Conservation (phyloP, 768 basidiomycete species). For the Phanerochaete sordida region DNA sequence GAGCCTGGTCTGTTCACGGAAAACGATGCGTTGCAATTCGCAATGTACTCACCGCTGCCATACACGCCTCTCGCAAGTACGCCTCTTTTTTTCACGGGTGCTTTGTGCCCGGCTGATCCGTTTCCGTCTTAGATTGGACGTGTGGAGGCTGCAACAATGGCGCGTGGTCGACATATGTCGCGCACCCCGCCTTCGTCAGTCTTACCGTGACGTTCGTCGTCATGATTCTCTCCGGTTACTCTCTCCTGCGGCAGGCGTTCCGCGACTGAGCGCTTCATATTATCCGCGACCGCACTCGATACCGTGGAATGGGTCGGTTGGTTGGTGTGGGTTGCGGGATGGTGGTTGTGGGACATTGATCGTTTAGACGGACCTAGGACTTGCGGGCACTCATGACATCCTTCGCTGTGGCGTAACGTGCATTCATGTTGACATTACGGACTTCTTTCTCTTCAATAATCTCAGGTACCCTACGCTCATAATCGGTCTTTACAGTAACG, state of each 20-base stretch:
- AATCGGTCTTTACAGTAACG: not conserved
- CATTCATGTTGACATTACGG: slow-evolving; percentile 1
- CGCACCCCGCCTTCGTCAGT: slow-evolving; percentile 56
- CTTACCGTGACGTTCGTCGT: slow-evolving; percentile 55
- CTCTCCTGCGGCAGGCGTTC: slow-evolving; percentile 41
- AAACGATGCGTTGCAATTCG: slow-evolving; percentile 72
- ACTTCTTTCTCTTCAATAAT: not conserved
- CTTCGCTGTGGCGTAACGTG: slow-evolving; percentile 6
- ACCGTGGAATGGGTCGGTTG: not conserved
- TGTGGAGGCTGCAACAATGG: slow-evolving; percentile 47
- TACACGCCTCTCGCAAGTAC: slow-evolving; percentile 63
- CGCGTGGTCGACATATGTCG: slow-evolving; percentile 28
- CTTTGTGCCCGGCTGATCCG: not conserved
- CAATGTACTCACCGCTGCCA: slow-evolving; percentile 72
- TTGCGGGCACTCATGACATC: slow-evolving; percentile 1
- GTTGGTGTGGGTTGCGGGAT: not conserved
- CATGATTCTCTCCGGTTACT: slow-evolving; percentile 64
- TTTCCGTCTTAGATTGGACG: slow-evolving; percentile 44
- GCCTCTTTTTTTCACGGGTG: not conserved
- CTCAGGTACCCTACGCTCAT: not conserved
- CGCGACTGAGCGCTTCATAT: slow-evolving; percentile 14
- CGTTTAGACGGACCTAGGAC: slow-evolving; percentile 6
- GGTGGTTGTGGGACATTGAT: not conserved
- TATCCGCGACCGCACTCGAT: too few species aligned
- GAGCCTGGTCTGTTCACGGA: slow-evolving; percentile 64